These are phyloP conservation scores for Candida sp. DNA, from an alignment of 1,139 yeast species.

Conservation along the genomic window DNA sequence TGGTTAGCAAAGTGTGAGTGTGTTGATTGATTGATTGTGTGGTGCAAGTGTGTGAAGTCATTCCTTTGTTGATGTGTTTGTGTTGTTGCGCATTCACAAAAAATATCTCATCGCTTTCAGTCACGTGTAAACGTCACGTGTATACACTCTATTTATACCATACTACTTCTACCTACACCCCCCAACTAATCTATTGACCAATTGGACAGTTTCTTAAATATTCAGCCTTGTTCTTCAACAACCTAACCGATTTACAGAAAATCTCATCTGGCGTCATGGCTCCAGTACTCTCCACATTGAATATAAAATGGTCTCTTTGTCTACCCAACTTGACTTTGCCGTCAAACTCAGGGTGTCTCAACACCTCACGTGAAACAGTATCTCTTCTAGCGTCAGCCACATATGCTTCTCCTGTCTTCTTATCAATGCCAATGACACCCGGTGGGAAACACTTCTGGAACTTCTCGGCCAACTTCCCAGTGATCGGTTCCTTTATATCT, in stretches of 20 bases:
- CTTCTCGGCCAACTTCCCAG: slow-evolving; percentile 75
- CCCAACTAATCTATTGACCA: slow-evolving; percentile 44
- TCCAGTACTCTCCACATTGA: slow-evolving; percentile 93
- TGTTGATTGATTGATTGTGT: too few relatives aligned
- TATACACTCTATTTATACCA: neutral
- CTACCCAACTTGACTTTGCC: slow-evolving; percentile 93
- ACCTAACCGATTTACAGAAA: slow-evolving; percentile 86
- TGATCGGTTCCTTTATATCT: slow-evolving; percentile 73
- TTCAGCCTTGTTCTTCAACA: slow-evolving; percentile 84
- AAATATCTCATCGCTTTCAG: neutral
- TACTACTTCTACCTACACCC: too few relatives aligned
- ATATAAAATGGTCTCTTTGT: slow-evolving; percentile 89
- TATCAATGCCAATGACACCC: slow-evolving; percentile 84
- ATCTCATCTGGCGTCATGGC: slow-evolving; percentile 98
- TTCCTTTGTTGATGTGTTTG: too few relatives aligned
- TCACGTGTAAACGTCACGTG: neutral
- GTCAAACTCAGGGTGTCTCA: slow-evolving; percentile 89
- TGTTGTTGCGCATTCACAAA: too few relatives aligned
- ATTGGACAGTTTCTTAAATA: slow-evolving; percentile 82
- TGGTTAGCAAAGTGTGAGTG: neutral
- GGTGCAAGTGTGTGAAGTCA: neutral
- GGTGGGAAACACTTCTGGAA: slow-evolving; percentile 92
- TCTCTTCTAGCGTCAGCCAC: slow-evolving; percentile 92
- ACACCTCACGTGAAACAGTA: slow-evolving; percentile 95
- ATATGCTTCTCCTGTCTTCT: slow-evolving; percentile 66